Evolutionary conservation across 495 filamentous ascomycete genomes (phyloP).

Genomic region (Talaromyces ruber): DNA sequence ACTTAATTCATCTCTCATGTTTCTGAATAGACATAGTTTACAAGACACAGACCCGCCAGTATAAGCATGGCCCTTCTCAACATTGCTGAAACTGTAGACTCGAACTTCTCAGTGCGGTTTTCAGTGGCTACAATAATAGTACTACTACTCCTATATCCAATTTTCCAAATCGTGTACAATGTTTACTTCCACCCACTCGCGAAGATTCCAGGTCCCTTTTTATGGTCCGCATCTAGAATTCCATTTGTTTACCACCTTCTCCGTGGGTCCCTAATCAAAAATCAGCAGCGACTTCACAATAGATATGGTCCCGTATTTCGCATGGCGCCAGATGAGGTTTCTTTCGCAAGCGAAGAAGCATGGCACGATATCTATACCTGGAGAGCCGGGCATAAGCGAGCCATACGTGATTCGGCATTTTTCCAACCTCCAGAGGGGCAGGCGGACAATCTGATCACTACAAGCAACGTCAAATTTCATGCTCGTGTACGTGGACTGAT

Average conservation of each 20-base stretch:
- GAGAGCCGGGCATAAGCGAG: neutral
- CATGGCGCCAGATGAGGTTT: conserved; percentile 51
- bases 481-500: conserved; percentile 26
- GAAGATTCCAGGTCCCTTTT: conserved; percentile 38
- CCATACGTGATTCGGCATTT: neutral
- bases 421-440: neutral
- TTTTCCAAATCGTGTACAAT: conserved; percentile 3
- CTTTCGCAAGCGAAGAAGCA: conserved; percentile 46
- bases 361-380: conserved; percentile 58
- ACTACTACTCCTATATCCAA: neutral
- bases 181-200: conserved; percentile 29
- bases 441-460: conserved; percentile 1
- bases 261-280: neutral
- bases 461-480: conserved; percentile 17
- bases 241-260: neutral
- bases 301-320: conserved; percentile 49
- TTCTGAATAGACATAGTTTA: neutral
- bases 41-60: neutral
- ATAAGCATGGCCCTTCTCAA: neutral
- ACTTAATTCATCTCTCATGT: neutral
- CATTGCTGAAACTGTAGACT: neutral
- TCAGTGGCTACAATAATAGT: neutral
- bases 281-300: conserved; percentile 29
- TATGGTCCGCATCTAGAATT: conserved; percentile 16
- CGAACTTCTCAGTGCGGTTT: neutral